Conservation (phyloP, 1,284 basidiomycete genomes). For the Stygiomarasmius scandens region DNA sequence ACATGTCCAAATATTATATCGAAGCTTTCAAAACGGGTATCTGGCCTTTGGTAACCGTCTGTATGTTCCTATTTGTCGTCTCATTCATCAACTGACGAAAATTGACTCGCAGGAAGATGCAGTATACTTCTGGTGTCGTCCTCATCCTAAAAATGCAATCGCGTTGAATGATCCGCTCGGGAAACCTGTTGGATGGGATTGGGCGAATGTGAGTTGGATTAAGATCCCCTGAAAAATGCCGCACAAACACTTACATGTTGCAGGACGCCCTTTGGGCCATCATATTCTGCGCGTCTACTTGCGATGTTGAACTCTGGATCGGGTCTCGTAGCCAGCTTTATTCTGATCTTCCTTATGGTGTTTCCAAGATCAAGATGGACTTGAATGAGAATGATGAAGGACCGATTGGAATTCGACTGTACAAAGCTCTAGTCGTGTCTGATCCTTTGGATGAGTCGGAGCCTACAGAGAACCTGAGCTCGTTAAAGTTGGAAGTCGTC, state of each 20-base stretch:
- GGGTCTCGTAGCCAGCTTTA: slow-evolving; percentile 39
- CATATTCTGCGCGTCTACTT: slow-evolving; percentile 50
- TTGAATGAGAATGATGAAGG: background rate
- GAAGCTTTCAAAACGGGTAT: slow-evolving; percentile 66
- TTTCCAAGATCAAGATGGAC: slow-evolving; percentile 34
- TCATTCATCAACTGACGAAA: no score
- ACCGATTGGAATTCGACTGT: slow-evolving; percentile 5
- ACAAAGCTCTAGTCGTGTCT: background rate
- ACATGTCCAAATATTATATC: slow-evolving; percentile 56
- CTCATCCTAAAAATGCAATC: slow-evolving; percentile 52
- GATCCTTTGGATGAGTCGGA: no score
- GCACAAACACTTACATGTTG: no score
- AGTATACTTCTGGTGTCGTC: slow-evolving; percentile 64
- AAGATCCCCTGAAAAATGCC: no score
- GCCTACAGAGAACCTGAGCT: no score
- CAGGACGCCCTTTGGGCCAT: slow-evolving; percentile 52
- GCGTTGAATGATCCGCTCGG: slow-evolving; percentile 38
- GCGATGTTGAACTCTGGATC: slow-evolving; percentile 45
- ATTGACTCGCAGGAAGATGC: slow-evolving; percentile 48
- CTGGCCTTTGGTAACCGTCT: slow-evolving; percentile 57
- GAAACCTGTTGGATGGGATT: slow-evolving; percentile 44
- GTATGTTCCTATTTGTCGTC: no score
- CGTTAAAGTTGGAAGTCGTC: background rate
- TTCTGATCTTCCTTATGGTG: slow-evolving; percentile 33
- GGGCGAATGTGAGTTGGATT: slow-evolving; percentile 39